These are phyloP conservation scores for Agroathelia rolfsii DNA, from an alignment of 1,284 basidiomycete species.

Conservation along the genomic window DNA sequence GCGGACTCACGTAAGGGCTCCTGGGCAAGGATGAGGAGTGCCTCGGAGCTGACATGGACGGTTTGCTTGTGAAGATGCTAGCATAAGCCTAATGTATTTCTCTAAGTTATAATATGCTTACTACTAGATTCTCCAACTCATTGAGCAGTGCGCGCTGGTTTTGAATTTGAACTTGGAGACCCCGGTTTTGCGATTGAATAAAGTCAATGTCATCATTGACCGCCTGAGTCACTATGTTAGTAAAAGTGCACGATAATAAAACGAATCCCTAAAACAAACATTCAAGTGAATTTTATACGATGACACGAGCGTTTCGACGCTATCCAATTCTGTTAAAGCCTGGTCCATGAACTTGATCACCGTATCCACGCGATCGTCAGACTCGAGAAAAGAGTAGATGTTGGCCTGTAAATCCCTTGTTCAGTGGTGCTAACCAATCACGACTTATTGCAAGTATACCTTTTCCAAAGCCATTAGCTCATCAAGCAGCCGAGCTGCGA, in stretches of 20 bases:
- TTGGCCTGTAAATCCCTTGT: slow-evolving; percentile 60
- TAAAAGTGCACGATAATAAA: neutral
- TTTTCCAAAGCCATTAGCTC: slow-evolving; percentile 88
- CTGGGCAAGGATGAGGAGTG: slow-evolving; percentile 72
- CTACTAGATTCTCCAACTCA: slow-evolving; percentile 80
- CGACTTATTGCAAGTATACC: slow-evolving; percentile 32
- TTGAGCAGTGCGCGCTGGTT: slow-evolving; percentile 81
- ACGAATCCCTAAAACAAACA: slow-evolving; percentile 34
- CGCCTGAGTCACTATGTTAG: slow-evolving; percentile 41
- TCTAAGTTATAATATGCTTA: slow-evolving; percentile 27
- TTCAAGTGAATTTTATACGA: slow-evolving; percentile 93
- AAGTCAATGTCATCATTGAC: slow-evolving; percentile 91
- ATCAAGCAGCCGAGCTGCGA: slow-evolving; percentile 77
- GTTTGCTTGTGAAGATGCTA: slow-evolving; percentile 58
- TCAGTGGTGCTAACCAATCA: slow-evolving; percentile 6
- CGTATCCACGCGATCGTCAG: slow-evolving; percentile 77
- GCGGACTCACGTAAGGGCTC: slow-evolving; percentile 73
- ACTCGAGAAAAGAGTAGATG: slow-evolving; percentile 94
- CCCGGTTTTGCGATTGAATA: slow-evolving; percentile 95
- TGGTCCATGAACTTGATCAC: slow-evolving; percentile 87
- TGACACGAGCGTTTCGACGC: slow-evolving; percentile 77
- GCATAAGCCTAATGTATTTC: slow-evolving; percentile 3
- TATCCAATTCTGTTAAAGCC: slow-evolving; percentile 77
- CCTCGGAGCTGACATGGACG: slow-evolving; percentile 79
- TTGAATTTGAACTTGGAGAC: slow-evolving; percentile 94